Conservation (phyloP, 1,139 yeast species). For the Blastobotrys illinoisensis region DNA sequence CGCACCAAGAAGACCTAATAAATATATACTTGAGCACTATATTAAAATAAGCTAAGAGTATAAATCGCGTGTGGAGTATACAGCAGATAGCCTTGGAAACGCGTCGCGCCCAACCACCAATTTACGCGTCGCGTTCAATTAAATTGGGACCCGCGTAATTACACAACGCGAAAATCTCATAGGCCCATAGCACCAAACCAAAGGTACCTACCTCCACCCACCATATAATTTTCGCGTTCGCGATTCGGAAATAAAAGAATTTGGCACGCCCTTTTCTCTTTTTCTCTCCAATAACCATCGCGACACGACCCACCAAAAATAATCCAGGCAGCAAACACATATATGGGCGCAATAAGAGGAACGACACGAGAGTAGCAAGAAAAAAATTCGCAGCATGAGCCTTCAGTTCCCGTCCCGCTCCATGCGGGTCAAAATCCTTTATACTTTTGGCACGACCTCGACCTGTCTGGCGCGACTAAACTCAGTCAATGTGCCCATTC, state of each 20-base stretch:
- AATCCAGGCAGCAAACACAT: not conserved
- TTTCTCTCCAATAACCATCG: not conserved
- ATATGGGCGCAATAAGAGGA: not conserved
- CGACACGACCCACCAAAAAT: not conserved
- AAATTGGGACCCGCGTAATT: not conserved
- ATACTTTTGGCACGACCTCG: conserved; percentile 32
- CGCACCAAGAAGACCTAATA: no score
- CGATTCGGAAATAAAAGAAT: not conserved
- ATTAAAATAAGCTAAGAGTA: not conserved
- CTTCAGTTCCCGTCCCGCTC: not conserved
- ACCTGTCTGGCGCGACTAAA: conserved; percentile 29
- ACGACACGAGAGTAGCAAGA: not conserved
- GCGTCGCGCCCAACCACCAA: not conserved
- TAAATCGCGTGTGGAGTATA: no score
- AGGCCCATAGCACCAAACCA: not conserved
- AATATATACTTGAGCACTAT: no score
- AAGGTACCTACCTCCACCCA: not conserved
- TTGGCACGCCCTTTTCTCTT: not conserved
- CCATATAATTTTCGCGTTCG: not conserved
- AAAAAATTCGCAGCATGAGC: not conserved
- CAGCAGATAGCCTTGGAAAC: no score
- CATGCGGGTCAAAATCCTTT: conserved; percentile 30
- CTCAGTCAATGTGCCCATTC: conserved; percentile 5
- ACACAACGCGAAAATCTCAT: not conserved
- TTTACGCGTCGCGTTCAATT: not conserved